Base-by-base conservation (phyloP, 169 alveolate genomes). In the Blepharisma undulans region DNA sequence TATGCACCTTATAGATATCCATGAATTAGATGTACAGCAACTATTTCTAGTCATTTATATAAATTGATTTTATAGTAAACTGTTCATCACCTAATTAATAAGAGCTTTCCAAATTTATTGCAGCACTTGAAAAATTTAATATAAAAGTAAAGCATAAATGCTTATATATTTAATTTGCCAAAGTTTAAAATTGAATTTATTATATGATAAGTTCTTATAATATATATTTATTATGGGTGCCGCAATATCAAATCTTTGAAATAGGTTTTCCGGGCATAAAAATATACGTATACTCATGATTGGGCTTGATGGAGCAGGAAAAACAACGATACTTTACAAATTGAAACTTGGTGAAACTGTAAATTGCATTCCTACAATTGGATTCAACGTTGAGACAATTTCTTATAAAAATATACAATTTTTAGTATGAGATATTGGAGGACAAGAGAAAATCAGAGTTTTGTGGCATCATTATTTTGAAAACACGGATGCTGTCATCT, bases 361-460 rank as follows among this genome's bases (percentile, higher is more conserved):
- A 22, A 96, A 94, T 27, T 93, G 97, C 59, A 93, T 96, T 77
- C 99, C 99, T 22, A 97, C 98, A 32, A 97, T 97, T 80, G 99
- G 99, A 7, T 98, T 98, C 96, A 98, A 98, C 94, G 99, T 99
- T 22, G 99, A 98, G 95, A 97, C 98, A 34, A 99, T 98, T 72
- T 98, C 97, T 90, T 98, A 98, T 95, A 97, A 98, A 95, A 98
- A 98, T 95, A 97, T 99, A 91, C 91, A 98, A 74, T 98, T 99
- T 91, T 98, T 99, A 48, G 99, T 98, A 59, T 98, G 99, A 99
- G 99, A 98, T 94, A 99, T 98, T 22, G 99, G 99, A 90, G 99
- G 99, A 81, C 99, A 98, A 96, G 99, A 97, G 91, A 97, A 98
- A 97, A 98, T 98, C 89, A 94, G 98, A 93, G 92, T 89, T 29